A percentile compares a stretch with the other conserved stretches of the same genome.
Conservation (phyloP, 176 grass and related monocot species). For the Phyllostachys edulis region DNA sequence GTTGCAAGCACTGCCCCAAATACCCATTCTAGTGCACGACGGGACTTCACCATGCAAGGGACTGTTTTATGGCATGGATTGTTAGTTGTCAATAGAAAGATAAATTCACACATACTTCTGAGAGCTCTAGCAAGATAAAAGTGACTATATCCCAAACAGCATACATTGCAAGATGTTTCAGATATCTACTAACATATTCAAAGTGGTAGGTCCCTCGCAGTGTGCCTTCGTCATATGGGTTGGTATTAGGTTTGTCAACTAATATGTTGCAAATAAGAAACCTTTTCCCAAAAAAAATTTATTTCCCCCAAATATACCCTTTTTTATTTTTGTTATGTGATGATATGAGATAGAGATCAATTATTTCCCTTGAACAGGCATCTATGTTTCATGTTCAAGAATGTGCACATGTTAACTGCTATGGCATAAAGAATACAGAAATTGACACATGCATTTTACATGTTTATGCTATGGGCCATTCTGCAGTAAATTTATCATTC, state of each 20-base stretch:
- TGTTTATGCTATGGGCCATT: not conserved
- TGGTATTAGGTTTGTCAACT: not conserved
- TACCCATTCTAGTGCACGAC: not conserved
- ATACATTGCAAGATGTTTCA: not conserved
- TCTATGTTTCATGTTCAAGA: not conserved
- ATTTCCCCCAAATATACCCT: not conserved
- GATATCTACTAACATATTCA: not conserved
- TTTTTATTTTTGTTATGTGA: not conserved
- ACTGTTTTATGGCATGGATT: constrained; percentile 12
- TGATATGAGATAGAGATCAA: not conserved
- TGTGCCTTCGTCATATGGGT: not conserved
- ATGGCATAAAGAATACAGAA: constrained; percentile 13
- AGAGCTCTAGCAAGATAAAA: not conserved
- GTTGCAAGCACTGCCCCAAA: not conserved
- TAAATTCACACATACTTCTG: constrained; percentile 1
- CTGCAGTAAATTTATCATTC: not conserved
- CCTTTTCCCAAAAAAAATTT: not conserved
- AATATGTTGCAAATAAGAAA: constrained; percentile 22
- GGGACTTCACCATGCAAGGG: not conserved
- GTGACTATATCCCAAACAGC: not conserved
- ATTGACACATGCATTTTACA: not conserved
- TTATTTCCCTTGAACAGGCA: constrained; percentile 5
- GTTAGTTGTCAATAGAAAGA: not conserved
- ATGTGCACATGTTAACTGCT: not conserved
- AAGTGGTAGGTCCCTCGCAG: not conserved